A percentile compares a stretch with the other conserved stretches of the same genome.
phyloP scores from a whole-genome alignment of 2,329 filamentous ascomycete genomes.

The Fonsecaea monophora region DNA sequence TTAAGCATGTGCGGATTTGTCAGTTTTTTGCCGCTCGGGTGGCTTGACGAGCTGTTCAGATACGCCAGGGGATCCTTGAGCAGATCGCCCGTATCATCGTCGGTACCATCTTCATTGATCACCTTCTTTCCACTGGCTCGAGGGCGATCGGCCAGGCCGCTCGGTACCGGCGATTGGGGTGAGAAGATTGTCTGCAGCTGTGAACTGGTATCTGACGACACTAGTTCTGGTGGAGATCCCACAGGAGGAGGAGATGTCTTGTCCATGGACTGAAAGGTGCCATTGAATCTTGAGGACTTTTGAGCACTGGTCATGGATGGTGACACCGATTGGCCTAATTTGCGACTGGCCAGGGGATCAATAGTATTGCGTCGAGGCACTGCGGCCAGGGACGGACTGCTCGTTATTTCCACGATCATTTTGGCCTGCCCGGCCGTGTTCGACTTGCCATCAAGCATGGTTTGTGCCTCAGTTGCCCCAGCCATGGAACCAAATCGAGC shows the following conservation, averaged over 20 bases:
- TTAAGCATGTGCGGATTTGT: slow-evolving; percentile 76
- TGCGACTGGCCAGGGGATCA: slow-evolving; percentile 55
- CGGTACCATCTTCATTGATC: slow-evolving; percentile 66
- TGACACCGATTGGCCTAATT: slow-evolving; percentile 41
- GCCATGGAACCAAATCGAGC: slow-evolving; percentile 64
- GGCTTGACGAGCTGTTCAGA: slow-evolving; percentile 70
- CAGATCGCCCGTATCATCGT: slow-evolving; percentile 68
- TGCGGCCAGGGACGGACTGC: slow-evolving; percentile 48
- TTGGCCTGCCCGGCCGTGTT: slow-evolving; percentile 67
- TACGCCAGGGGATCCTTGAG: slow-evolving; percentile 69
- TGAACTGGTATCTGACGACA: slow-evolving; percentile 57
- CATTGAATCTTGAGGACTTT: slow-evolving; percentile 66
- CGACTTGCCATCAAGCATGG: slow-evolving; percentile 66
- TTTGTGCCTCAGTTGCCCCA: slow-evolving; percentile 65
- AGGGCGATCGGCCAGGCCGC: slow-evolving; percentile 56
- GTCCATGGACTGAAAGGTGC: slow-evolving; percentile 66
- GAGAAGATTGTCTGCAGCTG: slow-evolving; percentile 65
- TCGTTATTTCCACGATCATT: slow-evolving; percentile 61
- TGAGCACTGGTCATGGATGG: slow-evolving; percentile 50
- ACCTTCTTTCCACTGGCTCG: slow-evolving; percentile 66
- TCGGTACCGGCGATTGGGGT: slow-evolving; percentile 65
- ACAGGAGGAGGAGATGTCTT: slow-evolving; percentile 59
- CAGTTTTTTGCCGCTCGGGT: slow-evolving; percentile 62
- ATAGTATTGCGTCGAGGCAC: slow-evolving; percentile 59
- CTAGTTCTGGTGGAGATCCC: slow-evolving; percentile 56